Conservation (phyloP, 2,329 filamentous ascomycete genomes). For the Paecilomyces formosus region DNA sequence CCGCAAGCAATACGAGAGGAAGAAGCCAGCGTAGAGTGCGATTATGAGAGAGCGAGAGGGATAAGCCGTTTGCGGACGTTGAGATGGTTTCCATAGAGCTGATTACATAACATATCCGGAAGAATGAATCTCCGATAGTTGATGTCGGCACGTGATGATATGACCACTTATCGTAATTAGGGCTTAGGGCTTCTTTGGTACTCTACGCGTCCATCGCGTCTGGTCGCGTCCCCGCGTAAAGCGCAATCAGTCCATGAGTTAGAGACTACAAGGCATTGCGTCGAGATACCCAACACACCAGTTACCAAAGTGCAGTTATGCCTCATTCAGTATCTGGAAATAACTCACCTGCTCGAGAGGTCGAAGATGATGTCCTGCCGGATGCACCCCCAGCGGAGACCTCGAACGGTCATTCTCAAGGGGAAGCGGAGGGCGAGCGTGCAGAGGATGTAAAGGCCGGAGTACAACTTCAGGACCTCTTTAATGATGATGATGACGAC, state of each 20-base stretch:
- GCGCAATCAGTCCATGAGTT: background rate
- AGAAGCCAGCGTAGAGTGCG: background rate
- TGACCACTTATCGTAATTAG: background rate
- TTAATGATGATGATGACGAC: conserved; percentile 51
- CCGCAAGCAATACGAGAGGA: background rate
- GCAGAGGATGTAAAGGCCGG: conserved; percentile 14
- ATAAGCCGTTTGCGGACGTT: background rate
- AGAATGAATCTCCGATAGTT: too few relatives aligned
- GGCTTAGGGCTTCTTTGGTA: background rate
- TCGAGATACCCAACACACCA: background rate
- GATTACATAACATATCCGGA: background rate
- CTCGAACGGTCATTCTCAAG: conserved; percentile 3
- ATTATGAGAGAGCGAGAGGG: background rate
- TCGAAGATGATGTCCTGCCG: conserved; percentile 34
- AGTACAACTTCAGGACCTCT: conserved; percentile 51
- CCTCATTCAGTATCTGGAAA: conserved; percentile 28
- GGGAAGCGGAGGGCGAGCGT: conserved; percentile 3
- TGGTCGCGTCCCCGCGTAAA: background rate
- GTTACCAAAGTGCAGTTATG: conserved; percentile 16
- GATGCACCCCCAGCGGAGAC: conserved; percentile 25
- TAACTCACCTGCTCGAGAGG: conserved; percentile 33
- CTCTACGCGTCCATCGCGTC: background rate
- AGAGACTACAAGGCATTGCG: background rate
- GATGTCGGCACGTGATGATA: background rate
- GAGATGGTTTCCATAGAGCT: background rate